Evolutionary conservation across 805 yeast species (phyloP), one percentile per base, ranked within the genome.

Genomic region (Candida argentea): DNA sequence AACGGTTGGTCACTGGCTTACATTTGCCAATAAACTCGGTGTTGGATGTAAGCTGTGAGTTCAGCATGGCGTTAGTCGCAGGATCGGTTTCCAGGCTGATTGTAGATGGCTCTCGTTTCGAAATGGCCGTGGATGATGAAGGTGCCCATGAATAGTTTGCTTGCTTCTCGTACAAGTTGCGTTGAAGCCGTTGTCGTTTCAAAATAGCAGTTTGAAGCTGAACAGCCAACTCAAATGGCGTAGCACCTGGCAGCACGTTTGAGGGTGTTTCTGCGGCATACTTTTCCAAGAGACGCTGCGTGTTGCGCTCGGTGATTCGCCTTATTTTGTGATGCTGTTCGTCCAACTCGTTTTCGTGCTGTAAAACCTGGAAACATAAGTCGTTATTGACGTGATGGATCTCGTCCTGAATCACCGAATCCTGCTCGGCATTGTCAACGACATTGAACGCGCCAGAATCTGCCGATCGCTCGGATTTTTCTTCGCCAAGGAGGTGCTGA

Each of bases 361-460:
- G 52, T 19, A 59, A 39, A 11, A 40, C 40, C 37, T 58, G 65
- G 29, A 47, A 61, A 5, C 52, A 43, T 29, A 61, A 43, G 34
- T 61, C 67, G 28, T 60, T 61, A n/a, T 51, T 33, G 24, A 61
- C 42, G 16, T 67, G 39, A 31, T 45, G 43, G 14, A 61, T 56
- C 33, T 61, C 67, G 12, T 57, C 67, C 35, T 61, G 67, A 13
- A 61, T 48, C 7, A 61, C 42, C 27, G 43, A 36, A 34, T 57
- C 64, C 25, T 50, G 35, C 17, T 47, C 39, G 10, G 40, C 26
- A 35, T 56, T 63, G 14, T 37, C 16, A 4, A 39, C 27, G 20
- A 37, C 42, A 12, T 39, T 39, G 12, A 36, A 37, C 10, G 7
- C 9, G n/a, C n/a, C n/a, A 6, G 34, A 31, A 6, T 31, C 31